Percentiles rank a stretch among this genome's conserved stretches.
These are phyloP conservation scores for Gliomastix tumulicola DNA, from an alignment of 2,329 filamentous ascomycete genomes.

Conservation along the genomic window DNA sequence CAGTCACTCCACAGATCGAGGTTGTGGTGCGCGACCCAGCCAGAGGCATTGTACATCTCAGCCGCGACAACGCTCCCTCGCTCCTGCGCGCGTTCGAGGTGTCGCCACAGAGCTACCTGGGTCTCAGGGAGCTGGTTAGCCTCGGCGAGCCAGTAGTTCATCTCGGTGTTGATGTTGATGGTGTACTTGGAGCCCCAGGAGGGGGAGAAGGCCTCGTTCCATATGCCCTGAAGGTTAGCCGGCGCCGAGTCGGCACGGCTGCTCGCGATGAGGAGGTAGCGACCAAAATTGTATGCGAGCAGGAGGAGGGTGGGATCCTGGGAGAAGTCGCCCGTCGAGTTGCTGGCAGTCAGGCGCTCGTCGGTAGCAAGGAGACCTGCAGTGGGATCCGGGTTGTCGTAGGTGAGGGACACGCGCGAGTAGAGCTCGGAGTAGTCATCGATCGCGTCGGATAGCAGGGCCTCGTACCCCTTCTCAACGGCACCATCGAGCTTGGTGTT, in stretches of 20 bases:
- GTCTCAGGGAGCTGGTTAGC: slow-evolving; percentile 16
- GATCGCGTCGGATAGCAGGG: slow-evolving; percentile 1
- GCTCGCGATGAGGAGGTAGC: slow-evolving; percentile 21
- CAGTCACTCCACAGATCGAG: slow-evolving; percentile 26
- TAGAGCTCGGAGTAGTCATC: slow-evolving; percentile 7
- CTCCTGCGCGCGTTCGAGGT: background rate
- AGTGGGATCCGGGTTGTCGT: slow-evolving; percentile 6
- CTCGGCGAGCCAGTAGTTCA: slow-evolving; percentile 31
- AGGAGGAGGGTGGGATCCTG: background rate
- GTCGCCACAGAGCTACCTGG: slow-evolving; percentile 27
- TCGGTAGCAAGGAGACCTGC: too few relatives aligned
- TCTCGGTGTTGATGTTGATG: slow-evolving; percentile 34
- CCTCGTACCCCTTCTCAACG: background rate
- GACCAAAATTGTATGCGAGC: slow-evolving; percentile 1
- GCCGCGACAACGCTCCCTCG: slow-evolving; percentile 6
- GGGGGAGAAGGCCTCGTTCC: slow-evolving; percentile 29
- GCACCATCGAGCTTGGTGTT: background rate
- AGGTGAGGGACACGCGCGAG: slow-evolving; percentile 4
- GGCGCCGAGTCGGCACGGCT: slow-evolving; percentile 23
- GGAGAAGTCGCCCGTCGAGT: slow-evolving; percentile 5
- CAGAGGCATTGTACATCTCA: slow-evolving; percentile 14
- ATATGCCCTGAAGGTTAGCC: slow-evolving; percentile 35
- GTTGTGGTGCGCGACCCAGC: slow-evolving; percentile 26
- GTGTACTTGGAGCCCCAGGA: slow-evolving; percentile 35
- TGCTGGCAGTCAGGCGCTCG: slow-evolving; percentile 7